Evolutionary conservation across 2,329 filamentous ascomycete species (phyloP).

Genomic region (Pseudogymnoascus sp.): DNA sequence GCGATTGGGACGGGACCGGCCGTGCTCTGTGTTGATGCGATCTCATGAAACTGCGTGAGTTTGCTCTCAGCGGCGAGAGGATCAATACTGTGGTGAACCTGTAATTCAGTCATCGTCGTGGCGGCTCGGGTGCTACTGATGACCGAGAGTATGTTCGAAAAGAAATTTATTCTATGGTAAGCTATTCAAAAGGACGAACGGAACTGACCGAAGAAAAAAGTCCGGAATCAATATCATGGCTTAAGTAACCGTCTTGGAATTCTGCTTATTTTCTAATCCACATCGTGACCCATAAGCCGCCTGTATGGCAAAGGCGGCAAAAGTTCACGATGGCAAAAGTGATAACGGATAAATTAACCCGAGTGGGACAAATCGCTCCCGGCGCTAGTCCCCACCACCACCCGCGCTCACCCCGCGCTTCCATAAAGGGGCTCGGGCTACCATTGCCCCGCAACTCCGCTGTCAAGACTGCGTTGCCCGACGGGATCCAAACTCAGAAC

Average conservation of each 20-base stretch:
- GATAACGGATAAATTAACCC: constrained; percentile 1
- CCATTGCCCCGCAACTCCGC: not conserved
- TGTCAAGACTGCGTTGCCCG: not conserved
- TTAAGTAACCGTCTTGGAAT: constrained; percentile 1
- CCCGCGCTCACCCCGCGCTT: too few species aligned
- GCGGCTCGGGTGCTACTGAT: not conserved
- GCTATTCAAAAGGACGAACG: not conserved
- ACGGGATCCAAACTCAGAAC: not conserved
- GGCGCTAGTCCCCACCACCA: not conserved
- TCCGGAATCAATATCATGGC: not conserved
- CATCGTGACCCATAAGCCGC: not conserved
- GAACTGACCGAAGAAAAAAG: not conserved
- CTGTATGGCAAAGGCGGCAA: not conserved
- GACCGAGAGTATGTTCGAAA: not conserved
- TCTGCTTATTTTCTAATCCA: not conserved
- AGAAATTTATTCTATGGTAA: not conserved
- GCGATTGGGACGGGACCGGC: not conserved
- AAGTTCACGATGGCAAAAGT: not conserved
- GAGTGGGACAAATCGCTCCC: not conserved
- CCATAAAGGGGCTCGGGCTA: not conserved
- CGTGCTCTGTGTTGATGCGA: not conserved
- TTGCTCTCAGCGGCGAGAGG: not conserved
- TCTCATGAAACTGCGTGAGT: not conserved
- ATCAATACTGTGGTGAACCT: not conserved
- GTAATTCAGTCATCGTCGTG: not conserved